Evolutionary conservation across 192 early-diverging fungal species (phyloP), one percentile per base, ranked within the genome.

Genomic region (Coemansia sp.): DNA sequence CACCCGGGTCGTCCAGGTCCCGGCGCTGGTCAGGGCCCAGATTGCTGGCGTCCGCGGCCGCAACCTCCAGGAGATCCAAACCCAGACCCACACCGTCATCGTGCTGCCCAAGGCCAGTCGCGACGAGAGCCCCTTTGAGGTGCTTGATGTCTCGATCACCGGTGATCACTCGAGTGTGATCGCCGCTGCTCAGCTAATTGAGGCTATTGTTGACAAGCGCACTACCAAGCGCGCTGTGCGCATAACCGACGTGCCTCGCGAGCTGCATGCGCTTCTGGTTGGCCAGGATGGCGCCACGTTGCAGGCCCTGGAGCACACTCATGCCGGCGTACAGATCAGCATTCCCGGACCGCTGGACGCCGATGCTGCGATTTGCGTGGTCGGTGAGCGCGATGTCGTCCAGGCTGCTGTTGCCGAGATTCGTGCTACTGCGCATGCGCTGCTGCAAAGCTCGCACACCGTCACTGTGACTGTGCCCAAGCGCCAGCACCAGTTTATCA

Each of bases 401-500:
- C 74, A 84, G 49, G 80, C 71, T 1, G 90, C 91, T n/a, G 84
- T 82, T 18, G 84, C 85, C 24, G 53, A 61, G 1, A 68, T 98
- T 34, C 83, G 86, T 38, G 73, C 68, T 3, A 68, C 81, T 1
- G 86, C 88, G 61, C 78, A 71, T 5, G 74, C 87, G 23, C 79
- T 97, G 54, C 78, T 89, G 66, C 79, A 81, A 18, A 85, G 67
- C 26, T 88, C 90, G 50, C 75, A 86, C 31, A 86, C 84, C 10
- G 70, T 91, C 49, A 76, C 79, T 2, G 83, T 94, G 49, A 82
- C 83, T 42, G 82, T 97, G 46, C 89, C 91, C 46, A 96, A 97
- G 82, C 88, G 89, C 55, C 93, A 96, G 77, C 97, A 98, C 74
- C 89, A 88, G 46, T 96, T 94, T 73, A 78, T 99, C 18, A 82